Base-by-base conservation (phyloP, 2,329 filamentous ascomycete genomes). In the Colletotrichum coccodes region DNA sequence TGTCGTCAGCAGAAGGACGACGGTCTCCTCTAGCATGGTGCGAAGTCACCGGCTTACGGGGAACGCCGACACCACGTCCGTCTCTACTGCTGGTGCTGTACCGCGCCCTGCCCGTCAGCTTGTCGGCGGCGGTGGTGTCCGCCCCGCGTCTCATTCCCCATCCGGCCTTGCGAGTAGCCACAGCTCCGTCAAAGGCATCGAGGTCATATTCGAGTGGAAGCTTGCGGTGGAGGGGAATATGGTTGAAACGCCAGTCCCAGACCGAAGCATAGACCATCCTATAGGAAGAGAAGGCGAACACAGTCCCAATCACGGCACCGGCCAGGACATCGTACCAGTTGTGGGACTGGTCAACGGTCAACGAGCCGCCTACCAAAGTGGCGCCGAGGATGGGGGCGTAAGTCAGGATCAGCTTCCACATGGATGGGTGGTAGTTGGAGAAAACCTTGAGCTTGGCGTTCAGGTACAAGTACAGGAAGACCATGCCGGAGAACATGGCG, bases 361-460 rank as follows among this genome's bases (percentile, higher is more conserved):
- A 79, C 0, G 90, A 87, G 11, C 91, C 91, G 3, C 87, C 91
- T 36, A 94, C 92, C 2, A 94, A 81, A 4, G 83, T 84, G 0
- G 91, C 91, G 3, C 89, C 90, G 0, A 94, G 86, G 3, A 94
- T 79, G 0, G 92, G 92, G 0, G 88, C 85, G 74, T 91, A 92
- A 21, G 89, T 81, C 12, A 84, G 86, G 36, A 91, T 82, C 23
- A 93, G 79, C 80, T 94, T 94, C 92, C 91, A 94, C 85, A 93
- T 89, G n/a, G 89, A 84, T 0, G 92, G 88, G 75, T 93, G 91
- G 76, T 92, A 91, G 82, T 93, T 91, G 70, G 87, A 82, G 73
- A 90, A 93, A 65, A 93, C 87, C 83, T 94, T 94, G 71, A 94
- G 85, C 81, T 94, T 94, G 59, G 90, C 92, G 77, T 94, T 94